These are phyloP conservation scores for Nemophila menziesii DNA, from an alignment of 257 asterid species.

Conservation along the genomic window DNA sequence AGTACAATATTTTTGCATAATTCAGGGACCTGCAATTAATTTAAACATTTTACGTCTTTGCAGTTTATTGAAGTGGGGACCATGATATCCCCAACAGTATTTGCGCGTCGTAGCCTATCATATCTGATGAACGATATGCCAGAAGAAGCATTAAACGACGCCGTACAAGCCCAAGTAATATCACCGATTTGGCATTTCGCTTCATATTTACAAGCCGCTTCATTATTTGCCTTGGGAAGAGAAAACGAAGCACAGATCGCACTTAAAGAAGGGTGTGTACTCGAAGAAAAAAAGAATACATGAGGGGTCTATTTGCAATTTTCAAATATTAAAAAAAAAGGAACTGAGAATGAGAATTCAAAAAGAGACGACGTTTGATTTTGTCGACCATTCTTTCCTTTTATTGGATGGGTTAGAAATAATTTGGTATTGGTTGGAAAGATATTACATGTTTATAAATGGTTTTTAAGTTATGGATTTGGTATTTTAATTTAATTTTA, in stretches of 20 bases:
- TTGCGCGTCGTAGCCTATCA: conserved; percentile 54
- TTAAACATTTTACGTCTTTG: conserved; percentile 1
- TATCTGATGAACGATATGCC: conserved; percentile 54
- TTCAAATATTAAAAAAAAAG: no score
- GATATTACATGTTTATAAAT: conserved; percentile 22
- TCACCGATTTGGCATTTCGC: conserved; percentile 72
- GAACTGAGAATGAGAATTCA: no score
- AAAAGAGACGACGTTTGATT: conserved; percentile 20
- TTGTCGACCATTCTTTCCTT: conserved; percentile 26
- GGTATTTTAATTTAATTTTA: conserved; percentile 50
- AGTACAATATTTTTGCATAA: no score
- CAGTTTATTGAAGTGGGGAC: conserved; percentile 69
- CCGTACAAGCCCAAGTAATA: conserved; percentile 63
- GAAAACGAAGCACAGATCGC: conserved; percentile 68
- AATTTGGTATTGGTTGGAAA: conserved; percentile 17
- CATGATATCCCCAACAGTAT: conserved; percentile 61
- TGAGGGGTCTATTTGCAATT: no score
- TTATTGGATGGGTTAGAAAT: conserved; percentile 20
- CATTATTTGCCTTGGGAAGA: conserved; percentile 53
- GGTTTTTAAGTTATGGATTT: conserved; percentile 8
- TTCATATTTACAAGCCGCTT: conserved; percentile 50
- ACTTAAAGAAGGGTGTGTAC: conserved; percentile 55
- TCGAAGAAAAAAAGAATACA: conserved; percentile 53
- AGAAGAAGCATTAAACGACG: conserved; percentile 51
- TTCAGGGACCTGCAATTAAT: not conserved